Conservation (phyloP, 2,329 filamentous ascomycete species). For the Myriangium duriaei region DNA sequence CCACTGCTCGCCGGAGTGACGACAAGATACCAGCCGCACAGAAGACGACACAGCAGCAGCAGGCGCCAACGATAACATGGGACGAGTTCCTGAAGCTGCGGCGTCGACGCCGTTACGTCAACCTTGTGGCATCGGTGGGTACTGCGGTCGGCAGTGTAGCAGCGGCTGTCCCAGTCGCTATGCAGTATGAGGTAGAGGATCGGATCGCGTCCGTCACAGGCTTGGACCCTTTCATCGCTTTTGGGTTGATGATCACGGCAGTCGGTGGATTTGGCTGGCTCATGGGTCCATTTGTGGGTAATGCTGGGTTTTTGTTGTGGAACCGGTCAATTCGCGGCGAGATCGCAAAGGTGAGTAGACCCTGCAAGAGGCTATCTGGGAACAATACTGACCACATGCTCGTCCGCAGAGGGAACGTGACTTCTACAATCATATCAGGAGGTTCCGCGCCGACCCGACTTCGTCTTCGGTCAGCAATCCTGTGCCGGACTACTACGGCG, state of each 20-base stretch:
- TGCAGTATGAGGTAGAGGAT: constrained; percentile 59
- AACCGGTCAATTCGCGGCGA: constrained; percentile 59
- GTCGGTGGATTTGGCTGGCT: constrained; percentile 81
- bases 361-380: neutral
- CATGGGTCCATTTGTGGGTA: constrained; percentile 69
- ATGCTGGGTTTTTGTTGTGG: constrained; percentile 61
- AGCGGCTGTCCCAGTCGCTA: constrained; percentile 52
- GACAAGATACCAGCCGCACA: no score
- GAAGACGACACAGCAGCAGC: no score
- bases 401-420: constrained; percentile 70
- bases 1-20: no score
- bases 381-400: constrained; percentile 12
- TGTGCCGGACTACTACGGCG: constrained; percentile 93
- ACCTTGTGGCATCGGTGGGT: constrained; percentile 62
- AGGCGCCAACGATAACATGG: constrained; percentile 47
- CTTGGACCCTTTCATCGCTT: constrained; percentile 74
- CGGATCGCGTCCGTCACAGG: constrained; percentile 56
- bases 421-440: constrained; percentile 86
- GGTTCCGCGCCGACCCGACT: constrained; percentile 80
- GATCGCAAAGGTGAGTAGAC: constrained; percentile 56
- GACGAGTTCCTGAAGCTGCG: constrained; percentile 87
- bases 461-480: constrained; percentile 85
- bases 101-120: constrained; percentile 70
- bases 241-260: constrained; percentile 67
- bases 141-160: constrained; percentile 51